Percentiles rank a stretch among this genome's conserved stretches.
Conservation (phyloP, 2,329 filamentous ascomycete species). For the Chaetomium sp. region DNA sequence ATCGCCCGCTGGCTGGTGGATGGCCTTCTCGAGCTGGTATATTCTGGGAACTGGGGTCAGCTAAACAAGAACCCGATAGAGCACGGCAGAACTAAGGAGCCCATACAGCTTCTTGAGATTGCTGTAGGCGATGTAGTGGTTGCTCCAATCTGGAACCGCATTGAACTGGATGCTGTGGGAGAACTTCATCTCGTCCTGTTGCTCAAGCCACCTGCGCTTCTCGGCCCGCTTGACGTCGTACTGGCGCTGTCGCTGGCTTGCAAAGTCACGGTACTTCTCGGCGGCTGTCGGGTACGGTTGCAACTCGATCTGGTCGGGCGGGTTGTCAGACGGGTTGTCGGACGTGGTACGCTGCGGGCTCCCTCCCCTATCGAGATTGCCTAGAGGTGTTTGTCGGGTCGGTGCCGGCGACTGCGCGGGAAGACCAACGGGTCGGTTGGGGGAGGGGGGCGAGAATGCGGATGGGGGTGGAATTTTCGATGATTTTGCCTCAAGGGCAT, state of each 20-base stretch:
- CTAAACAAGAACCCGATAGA: neutral
- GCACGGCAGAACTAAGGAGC: neutral
- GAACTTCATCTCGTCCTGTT: slow-evolving; percentile 95
- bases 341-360: slow-evolving; percentile 15
- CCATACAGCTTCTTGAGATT: slow-evolving; percentile 93
- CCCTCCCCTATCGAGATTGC: slow-evolving; percentile 30
- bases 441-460: slow-evolving; percentile 26
- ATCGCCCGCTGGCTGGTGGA: slow-evolving; percentile 69
- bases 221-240: slow-evolving; percentile 51
- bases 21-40: slow-evolving; percentile 87
- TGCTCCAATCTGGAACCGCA: slow-evolving; percentile 99
- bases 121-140: slow-evolving; percentile 96
- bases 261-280: slow-evolving; percentile 14
- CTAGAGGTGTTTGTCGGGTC: slow-evolving; percentile 7
- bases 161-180: slow-evolving; percentile 99
- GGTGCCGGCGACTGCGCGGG: slow-evolving; percentile 22
- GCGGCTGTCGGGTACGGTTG: slow-evolving; percentile 24
- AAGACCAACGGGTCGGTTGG: slow-evolving; percentile 26
- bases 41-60: slow-evolving; percentile 59
- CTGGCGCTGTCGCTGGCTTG: slow-evolving; percentile 23
- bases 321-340: slow-evolving; percentile 4
- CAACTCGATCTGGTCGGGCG: slow-evolving; percentile 29
- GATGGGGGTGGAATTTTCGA: slow-evolving; percentile 28
- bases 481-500: slow-evolving; percentile 28
- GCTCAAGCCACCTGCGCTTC: slow-evolving; percentile 71